Percentiles rank a stretch among this genome's conserved stretches.
These are phyloP conservation scores for Lipomyces yamanashiensis DNA, from an alignment of 805 yeast species.

Conservation along the genomic window DNA sequence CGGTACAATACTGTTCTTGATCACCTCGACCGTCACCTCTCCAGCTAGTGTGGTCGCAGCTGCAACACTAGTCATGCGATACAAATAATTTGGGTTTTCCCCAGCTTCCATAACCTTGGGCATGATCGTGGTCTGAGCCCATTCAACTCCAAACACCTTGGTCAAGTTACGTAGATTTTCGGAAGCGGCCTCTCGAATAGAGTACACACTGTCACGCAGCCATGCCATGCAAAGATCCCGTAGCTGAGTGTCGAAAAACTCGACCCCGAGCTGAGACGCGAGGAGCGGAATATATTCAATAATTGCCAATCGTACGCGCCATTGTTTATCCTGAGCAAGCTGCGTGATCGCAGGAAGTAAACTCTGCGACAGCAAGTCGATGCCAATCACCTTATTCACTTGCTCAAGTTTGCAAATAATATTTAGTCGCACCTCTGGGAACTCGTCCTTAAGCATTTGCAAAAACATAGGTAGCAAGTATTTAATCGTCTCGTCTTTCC, in stretches of 20 bases:
- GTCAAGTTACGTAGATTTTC: constrained; percentile 78
- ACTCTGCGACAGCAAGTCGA: constrained; percentile 81
- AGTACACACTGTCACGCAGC: constrained; percentile 97
- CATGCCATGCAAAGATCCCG: constrained; percentile 93
- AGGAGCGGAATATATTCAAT: constrained; percentile 94
- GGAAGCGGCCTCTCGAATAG: constrained; percentile 96
- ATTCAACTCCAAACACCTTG: constrained; percentile 84
- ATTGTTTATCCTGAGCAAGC: constrained; percentile 91
- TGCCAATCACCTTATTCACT: constrained; percentile 93
- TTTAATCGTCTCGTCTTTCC: constrained; percentile 78
- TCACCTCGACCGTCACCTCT: constrained; percentile 63
- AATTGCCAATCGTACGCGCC: constrained; percentile 97
- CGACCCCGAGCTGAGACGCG: constrained; percentile 91
- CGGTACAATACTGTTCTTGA: constrained; percentile 72
- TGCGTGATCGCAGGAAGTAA: constrained; percentile 94
- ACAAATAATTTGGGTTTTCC: constrained; percentile 71
- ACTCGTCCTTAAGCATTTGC: constrained; percentile 94
- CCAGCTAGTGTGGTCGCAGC: constrained; percentile 83
- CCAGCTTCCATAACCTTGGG: constrained; percentile 69
- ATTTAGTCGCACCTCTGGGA: constrained; percentile 92
- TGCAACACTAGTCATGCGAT: constrained; percentile 87
- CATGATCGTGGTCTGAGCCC: constrained; percentile 88
- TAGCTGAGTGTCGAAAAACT: constrained; percentile 88
- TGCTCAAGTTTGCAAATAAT: constrained; percentile 89
- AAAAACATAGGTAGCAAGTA: constrained; percentile 84